Evolutionary conservation across 2,329 filamentous ascomycete genomes (phyloP), one percentile per base, ranked within the genome.

Genomic region (Orbilia quercus): DNA sequence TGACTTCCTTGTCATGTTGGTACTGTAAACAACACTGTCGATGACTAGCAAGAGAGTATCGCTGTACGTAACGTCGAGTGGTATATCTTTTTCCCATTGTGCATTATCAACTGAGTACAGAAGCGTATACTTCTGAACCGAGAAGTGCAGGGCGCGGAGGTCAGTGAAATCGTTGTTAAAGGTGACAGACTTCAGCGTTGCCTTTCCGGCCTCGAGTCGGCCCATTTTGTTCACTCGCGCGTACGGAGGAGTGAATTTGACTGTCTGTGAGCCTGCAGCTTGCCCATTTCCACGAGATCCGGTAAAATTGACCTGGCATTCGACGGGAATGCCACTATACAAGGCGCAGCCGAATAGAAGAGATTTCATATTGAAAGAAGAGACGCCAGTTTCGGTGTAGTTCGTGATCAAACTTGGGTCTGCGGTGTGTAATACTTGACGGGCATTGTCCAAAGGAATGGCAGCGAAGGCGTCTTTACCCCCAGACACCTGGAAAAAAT

Each of bases 181-280:
- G 12, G 12, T 31, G 18, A 65, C 16, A 11, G n/a, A 16, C 28
- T 72, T 51, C 1, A 72, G 51, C 11, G 36, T 2, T 1, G 67
- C 67, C 34, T 55, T 72, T 5, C 67, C 67, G 14, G 67, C 67
- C 20, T 72, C 67, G 16, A 72, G 67, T 3, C 67, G 67, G 9
- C 59, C 59, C 7, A 47, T 3, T 16, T 4, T n/a, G 22, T 72
- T 72, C 36, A 72, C 47, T 18, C 44, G 59, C 22, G 67, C 59
- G 11, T 53, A 60, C 11, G 67, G 67, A n/a, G 67, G 67, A 12
- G 36, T 20, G 22, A 72, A 72, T 3, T 54, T 45, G 14, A 16
- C 51, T 5, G 34, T 53, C 20, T 64, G 36, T 4, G 22, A 31
- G 28, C 28, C 28, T 4, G 9, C 25, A 5, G 28, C 34, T n/a